Conservation (phyloP, 306 rosid genomes). For the Geum urbanum region DNA sequence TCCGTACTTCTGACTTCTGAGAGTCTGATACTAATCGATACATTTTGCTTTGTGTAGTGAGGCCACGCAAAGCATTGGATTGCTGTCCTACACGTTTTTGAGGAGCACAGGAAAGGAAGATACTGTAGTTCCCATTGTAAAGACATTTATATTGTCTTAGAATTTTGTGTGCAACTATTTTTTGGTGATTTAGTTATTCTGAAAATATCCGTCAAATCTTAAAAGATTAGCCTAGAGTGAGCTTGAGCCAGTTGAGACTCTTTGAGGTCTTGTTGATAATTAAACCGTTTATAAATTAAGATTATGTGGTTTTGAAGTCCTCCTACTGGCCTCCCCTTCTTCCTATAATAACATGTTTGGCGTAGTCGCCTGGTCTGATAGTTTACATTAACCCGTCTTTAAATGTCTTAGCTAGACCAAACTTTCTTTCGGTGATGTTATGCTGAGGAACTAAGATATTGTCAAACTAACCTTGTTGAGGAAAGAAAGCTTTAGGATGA, state of each 20-base stretch:
- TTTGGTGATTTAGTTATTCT: not conserved
- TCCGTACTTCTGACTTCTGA: not conserved
- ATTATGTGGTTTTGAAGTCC: not conserved
- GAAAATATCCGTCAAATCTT: not conserved
- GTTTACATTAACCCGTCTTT: not conserved
- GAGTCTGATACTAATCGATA: constrained; percentile 33
- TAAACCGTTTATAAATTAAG: not conserved
- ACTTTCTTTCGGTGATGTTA: not conserved
- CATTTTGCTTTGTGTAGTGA: constrained; percentile 37
- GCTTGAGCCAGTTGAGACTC: not conserved
- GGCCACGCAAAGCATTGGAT: constrained; percentile 82
- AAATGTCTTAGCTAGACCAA: not conserved
- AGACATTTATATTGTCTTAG: constrained; percentile 9
- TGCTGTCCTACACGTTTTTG: constrained; percentile 90
- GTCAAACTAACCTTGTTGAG: not conserved
- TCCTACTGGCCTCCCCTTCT: not conserved
- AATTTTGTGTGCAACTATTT: not conserved
- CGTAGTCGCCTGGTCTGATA: not conserved
- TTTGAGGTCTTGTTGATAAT: not conserved
- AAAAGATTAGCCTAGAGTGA: not conserved
- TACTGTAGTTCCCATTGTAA: constrained; percentile 97
- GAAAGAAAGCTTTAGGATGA: not conserved
- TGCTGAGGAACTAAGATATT: not conserved
- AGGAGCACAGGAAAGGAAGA: constrained; percentile 93
- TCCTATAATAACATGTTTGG: not conserved